Conservation (phyloP, 2,329 filamentous ascomycete species). For the Ascochyta lentis region DNA sequence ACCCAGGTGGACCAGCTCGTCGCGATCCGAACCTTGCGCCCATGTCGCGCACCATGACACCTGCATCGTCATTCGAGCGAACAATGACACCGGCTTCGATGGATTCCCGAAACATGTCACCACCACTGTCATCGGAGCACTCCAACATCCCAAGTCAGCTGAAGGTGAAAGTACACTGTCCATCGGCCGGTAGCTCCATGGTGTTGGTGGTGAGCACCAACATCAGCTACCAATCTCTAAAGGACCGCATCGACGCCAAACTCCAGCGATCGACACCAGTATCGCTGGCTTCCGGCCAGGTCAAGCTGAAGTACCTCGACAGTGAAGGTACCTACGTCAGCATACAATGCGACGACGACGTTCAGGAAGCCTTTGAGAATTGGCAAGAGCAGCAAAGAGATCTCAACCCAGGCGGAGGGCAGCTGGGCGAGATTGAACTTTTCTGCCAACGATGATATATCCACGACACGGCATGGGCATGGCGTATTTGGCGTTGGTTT, state of each 20-base stretch:
- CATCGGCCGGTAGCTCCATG: slow-evolving; percentile 80
- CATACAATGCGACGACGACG: slow-evolving; percentile 94
- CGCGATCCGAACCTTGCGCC: slow-evolving; percentile 41
- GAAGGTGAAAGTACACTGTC: slow-evolving; percentile 92
- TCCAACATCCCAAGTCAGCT: slow-evolving; percentile 72
- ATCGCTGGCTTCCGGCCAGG: slow-evolving; percentile 79
- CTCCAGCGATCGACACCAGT: slow-evolving; percentile 84
- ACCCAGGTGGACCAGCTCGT: slow-evolving; percentile 37
- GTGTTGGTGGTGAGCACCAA: slow-evolving; percentile 96
- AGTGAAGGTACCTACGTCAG: slow-evolving; percentile 86
- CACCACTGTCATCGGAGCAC: slow-evolving; percentile 43
- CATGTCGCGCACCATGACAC: slow-evolving; percentile 45
- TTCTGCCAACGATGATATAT: slow-evolving; percentile 46
- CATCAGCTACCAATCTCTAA: slow-evolving; percentile 90
- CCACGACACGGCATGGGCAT: slow-evolving; percentile 13
- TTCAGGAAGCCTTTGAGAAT: slow-evolving; percentile 92
- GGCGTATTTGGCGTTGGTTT: slow-evolving; percentile 11
- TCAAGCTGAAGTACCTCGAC: slow-evolving; percentile 89
- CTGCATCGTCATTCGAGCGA: slow-evolving; percentile 49
- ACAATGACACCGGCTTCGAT: slow-evolving; percentile 48
- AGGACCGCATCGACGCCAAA: slow-evolving; percentile 96
- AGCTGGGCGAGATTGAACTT: slow-evolving; percentile 83
- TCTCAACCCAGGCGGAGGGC: slow-evolving; percentile 65
- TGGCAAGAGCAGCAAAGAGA: slow-evolving; percentile 80
- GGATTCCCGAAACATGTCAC: slow-evolving; percentile 49